Conservation (phyloP, 2,329 filamentous ascomycete species). For the Ambrosiella cleistominuta region DNA sequence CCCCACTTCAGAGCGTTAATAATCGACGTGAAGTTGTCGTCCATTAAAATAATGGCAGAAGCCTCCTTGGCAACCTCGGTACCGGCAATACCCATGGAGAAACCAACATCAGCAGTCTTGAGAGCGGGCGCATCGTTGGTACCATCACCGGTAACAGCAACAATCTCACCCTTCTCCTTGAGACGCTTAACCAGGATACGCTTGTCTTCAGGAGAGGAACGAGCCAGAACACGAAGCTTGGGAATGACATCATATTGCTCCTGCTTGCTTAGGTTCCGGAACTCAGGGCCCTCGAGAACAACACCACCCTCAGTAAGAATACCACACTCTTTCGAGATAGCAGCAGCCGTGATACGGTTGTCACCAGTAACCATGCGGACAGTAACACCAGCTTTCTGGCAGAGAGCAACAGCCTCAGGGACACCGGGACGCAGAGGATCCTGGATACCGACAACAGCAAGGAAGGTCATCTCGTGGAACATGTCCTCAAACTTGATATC, state of each 20-base stretch:
- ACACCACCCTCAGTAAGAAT: conserved; percentile 51
- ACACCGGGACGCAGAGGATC: conserved; percentile 63
- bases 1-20: conserved; percentile 73
- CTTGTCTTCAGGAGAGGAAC: conserved; percentile 64
- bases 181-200: conserved; percentile 53
- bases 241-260: conserved; percentile 53
- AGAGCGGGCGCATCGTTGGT: conserved; percentile 71
- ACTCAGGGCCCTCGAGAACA: conserved; percentile 63
- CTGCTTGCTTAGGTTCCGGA: conserved; percentile 50
- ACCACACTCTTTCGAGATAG: conserved; percentile 63
- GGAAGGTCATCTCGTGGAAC: conserved; percentile 48
- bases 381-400: conserved; percentile 58
- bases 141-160: conserved; percentile 68
- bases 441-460: conserved; percentile 63
- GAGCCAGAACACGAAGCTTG: conserved; percentile 50
- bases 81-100: conserved; percentile 71
- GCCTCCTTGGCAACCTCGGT: conserved; percentile 76
- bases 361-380: conserved; percentile 79
- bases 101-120: conserved; percentile 66
- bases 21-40: conserved; percentile 76
- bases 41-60: conserved; percentile 72
- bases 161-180: conserved; percentile 57
- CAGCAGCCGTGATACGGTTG: conserved; percentile 61
- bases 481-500: conserved; percentile 49
- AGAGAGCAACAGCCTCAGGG: conserved; percentile 52